A percentile compares a stretch with the other conserved stretches of the same genome.
These are phyloP conservation scores for Eucalyptus caleyi DNA, from an alignment of 345 rosid genomes.

Conservation along the genomic window DNA sequence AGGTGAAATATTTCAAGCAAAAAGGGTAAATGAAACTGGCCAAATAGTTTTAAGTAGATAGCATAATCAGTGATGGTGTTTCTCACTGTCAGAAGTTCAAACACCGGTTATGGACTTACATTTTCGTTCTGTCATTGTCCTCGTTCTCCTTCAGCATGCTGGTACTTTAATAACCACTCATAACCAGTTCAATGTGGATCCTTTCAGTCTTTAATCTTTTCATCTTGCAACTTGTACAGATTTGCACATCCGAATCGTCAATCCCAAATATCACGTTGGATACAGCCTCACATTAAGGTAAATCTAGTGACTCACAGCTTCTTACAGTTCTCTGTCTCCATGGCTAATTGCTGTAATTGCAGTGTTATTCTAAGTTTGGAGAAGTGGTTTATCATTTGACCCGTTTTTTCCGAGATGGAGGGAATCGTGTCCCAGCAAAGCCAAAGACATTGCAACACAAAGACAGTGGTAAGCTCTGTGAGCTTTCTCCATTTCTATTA, in stretches of 20 bases:
- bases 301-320: not conserved
- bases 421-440: slow-evolving; percentile 11
- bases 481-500: not conserved
- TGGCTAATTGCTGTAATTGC: slow-evolving; percentile 12
- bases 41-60: not conserved
- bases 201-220: not conserved
- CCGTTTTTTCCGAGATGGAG: slow-evolving; percentile 73
- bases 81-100: not conserved
- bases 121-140: not conserved
- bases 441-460: slow-evolving; percentile 15
- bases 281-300: slow-evolving; percentile 85
- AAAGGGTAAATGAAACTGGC: not conserved
- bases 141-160: not conserved
- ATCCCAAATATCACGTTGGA: slow-evolving; percentile 86
- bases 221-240: slow-evolving; percentile 33
- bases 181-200: not conserved
- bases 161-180: not conserved
- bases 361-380: slow-evolving; percentile 78
- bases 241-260: slow-evolving; percentile 59
- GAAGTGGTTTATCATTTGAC: slow-evolving; percentile 73
- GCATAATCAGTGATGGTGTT: not conserved
- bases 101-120: not conserved
- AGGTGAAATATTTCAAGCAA: not conserved
- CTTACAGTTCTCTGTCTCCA: not conserved
- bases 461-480: slow-evolving; percentile 27